Conservation (phyloP, 176 grass and related monocot genomes). For the Triticum dicoccoides region DNA sequence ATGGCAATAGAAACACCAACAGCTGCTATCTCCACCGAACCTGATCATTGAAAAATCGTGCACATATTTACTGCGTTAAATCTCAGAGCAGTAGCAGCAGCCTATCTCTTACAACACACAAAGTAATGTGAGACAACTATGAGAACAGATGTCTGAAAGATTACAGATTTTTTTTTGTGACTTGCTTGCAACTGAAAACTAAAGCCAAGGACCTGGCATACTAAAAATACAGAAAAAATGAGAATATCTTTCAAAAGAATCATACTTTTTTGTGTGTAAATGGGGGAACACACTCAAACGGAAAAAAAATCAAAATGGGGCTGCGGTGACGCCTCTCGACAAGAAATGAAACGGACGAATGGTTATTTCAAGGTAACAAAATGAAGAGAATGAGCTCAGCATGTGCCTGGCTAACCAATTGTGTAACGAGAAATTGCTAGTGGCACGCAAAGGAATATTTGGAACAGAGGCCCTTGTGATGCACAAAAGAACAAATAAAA, state of each 20-base stretch:
- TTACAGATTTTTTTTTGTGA: neutral
- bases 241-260: neutral
- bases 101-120: neutral
- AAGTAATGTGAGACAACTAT: neutral
- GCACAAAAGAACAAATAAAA: constrained; percentile 1
- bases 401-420: neutral
- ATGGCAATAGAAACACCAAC: constrained; percentile 95
- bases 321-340: neutral
- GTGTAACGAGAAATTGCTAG: neutral
- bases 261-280: neutral
- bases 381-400: constrained; percentile 22
- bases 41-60: constrained; percentile 26
- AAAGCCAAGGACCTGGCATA: neutral
- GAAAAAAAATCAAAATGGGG: neutral
- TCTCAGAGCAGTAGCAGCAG: neutral
- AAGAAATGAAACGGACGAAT: neutral
- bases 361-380: constrained; percentile 2
- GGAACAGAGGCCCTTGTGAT: neutral
- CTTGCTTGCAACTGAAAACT: neutral
- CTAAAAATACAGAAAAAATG: neutral
- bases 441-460: neutral
- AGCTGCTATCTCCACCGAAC: constrained; percentile 78
- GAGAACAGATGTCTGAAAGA: neutral
- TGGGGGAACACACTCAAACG: neutral
- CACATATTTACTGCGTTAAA: constrained; percentile 2